Percentiles rank a stretch among this genome's conserved stretches.
Evolutionary conservation across 371 early-diverging fungal genomes (phyloP).

Genomic region (Apophysomyces trapeziformis): DNA sequence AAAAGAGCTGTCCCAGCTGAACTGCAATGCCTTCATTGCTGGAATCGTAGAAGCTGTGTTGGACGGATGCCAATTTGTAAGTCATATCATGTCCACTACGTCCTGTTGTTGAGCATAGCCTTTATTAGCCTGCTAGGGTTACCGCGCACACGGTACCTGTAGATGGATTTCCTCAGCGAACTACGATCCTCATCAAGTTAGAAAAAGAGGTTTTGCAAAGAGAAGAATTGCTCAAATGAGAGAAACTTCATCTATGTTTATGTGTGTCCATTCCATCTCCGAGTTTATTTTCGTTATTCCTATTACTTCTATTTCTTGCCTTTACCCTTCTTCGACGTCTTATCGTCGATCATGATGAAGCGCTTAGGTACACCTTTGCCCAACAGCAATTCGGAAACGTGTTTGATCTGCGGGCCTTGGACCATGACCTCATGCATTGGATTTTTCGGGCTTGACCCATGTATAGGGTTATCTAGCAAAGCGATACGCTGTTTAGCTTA

Average conservation of each 20-base stretch:
- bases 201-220: constrained; percentile 80
- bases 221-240: constrained; percentile 72
- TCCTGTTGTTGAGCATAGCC: not conserved
- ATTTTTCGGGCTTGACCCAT: constrained; percentile 60
- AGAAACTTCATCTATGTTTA: not conserved
- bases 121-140: constrained; percentile 83
- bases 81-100: constrained; percentile 25
- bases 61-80: constrained; percentile 91
- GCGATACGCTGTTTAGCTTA: not conserved
- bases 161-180: constrained; percentile 89
- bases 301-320: constrained; percentile 36
- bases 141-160: constrained; percentile 92
- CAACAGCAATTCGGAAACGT: constrained; percentile 53
- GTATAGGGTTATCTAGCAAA: constrained; percentile 56
- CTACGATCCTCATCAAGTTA: constrained; percentile 94
- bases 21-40: constrained; percentile 92
- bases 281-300: not conserved
- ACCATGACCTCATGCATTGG: constrained; percentile 73
- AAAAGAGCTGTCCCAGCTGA: constrained; percentile 88
- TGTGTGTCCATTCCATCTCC: not conserved
- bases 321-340: constrained; percentile 65
- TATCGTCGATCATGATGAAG: constrained; percentile 62
- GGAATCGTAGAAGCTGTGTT: constrained; percentile 95
- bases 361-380: constrained; percentile 62
- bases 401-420: constrained; percentile 74